Conservation (phyloP, 1,139 yeast species). For the Blastobotrys proliferans region DNA sequence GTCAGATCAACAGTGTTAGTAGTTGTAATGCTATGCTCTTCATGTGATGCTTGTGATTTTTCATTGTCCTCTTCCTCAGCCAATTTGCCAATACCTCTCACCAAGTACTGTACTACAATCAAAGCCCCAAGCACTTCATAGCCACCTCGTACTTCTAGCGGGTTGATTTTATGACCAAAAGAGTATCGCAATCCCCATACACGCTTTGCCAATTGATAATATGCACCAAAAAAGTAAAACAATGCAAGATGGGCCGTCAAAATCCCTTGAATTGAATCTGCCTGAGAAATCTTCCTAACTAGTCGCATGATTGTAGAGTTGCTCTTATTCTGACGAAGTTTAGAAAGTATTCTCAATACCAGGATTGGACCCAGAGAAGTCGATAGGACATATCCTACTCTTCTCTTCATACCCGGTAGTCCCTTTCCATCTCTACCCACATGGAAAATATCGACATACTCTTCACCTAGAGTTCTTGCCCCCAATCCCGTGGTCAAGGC, state of each 20-base stretch:
- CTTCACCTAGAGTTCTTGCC: slow-evolving; percentile 86
- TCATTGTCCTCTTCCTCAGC: slow-evolving; percentile 3
- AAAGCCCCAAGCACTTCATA: slow-evolving; percentile 77
- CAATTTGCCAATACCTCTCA: slow-evolving; percentile 9
- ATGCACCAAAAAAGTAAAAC: slow-evolving; percentile 77
- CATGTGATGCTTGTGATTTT: neutral
- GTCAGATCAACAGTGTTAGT: slow-evolving; percentile 49
- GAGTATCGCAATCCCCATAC: slow-evolving; percentile 75
- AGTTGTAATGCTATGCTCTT: no score
- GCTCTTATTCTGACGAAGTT: slow-evolving; percentile 7
- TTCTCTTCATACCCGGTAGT: slow-evolving; percentile 27
- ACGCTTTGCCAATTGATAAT: slow-evolving; percentile 73
- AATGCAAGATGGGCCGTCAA: slow-evolving; percentile 67
- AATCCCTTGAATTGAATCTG: slow-evolving; percentile 19
- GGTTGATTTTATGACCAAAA: slow-evolving; percentile 32
- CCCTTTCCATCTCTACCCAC: slow-evolving; percentile 36
- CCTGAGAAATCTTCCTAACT: slow-evolving; percentile 13
- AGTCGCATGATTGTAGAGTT: slow-evolving; percentile 1
- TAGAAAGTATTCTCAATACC: slow-evolving; percentile 14
- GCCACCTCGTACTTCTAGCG: slow-evolving; percentile 40
- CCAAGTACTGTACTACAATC: slow-evolving; percentile 54
- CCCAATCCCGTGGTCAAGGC: slow-evolving; percentile 70
- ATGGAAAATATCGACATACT: slow-evolving; percentile 80
- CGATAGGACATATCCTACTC: slow-evolving; percentile 32
- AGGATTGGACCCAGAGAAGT: slow-evolving; percentile 26